Base-by-base conservation (phyloP, 2,329 filamentous ascomycete species). In the Phialophora chinensis region DNA sequence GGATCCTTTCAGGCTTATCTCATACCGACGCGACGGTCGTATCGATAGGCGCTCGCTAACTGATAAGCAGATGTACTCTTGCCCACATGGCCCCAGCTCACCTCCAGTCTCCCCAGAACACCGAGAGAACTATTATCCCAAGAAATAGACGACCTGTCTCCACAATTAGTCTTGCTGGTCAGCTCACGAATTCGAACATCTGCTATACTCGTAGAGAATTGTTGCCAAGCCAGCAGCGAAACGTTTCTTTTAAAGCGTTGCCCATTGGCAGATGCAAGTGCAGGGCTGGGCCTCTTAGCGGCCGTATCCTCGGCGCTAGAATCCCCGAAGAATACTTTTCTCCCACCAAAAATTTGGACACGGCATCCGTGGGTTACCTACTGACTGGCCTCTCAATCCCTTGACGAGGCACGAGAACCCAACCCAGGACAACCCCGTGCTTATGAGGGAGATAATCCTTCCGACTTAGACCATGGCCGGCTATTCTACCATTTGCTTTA, bases 41-140 rank as follows among this genome's bases (percentile, higher is more conserved):
- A 61, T 61, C 59, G 59, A 61, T 53, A 61, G 59, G 59, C 49
- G 47, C 14, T 44, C 23, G 20, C 57, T 50, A 60, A 61, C 20
- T 61, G 59, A 61, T 61, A 61, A 61, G 59, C 31, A 52, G 12
- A 25, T 38, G 12, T 31, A 25, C n/a, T 61, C 20, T 50, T 29
- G 27, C 42, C 14, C 57, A n/a, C 38, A 44, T 44, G 2, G 17
- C 17, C 38, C 38, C 38, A 44, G 38, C 6, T 11, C 38, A 44
- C 5, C 38, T 44, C 38, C 38, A 44, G 38, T n/a, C 14, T 35
- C 17, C 38, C 38, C 38, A 17, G 17, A 44, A 44, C 38, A 44
- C 7, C 17, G 38, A n/a, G 38, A 44, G 38, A 44, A 44, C 38
- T n/a, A 44, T 44, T 20, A 44, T 11, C 38, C 38, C 14, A 20